Evolutionary conservation across 2,329 filamentous ascomycete species (phyloP).

Genomic region (Colletotrichum scovillei): DNA sequence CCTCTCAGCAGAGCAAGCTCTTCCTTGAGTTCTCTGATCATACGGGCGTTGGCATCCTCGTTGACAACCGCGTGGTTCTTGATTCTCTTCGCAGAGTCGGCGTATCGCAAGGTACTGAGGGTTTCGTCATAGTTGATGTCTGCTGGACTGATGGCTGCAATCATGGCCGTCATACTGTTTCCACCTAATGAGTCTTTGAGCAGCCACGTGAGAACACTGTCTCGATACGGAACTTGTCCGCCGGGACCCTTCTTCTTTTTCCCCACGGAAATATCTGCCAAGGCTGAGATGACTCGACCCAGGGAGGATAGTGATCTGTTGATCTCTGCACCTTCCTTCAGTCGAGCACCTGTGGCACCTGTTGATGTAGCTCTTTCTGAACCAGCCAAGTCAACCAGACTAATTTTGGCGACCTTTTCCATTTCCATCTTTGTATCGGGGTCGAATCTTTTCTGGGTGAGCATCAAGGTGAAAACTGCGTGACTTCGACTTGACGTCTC

Average conservation of each 20-base stretch:
- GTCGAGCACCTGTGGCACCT: constrained; percentile 90
- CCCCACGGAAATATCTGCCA: constrained; percentile 89
- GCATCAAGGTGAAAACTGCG: constrained; percentile 95
- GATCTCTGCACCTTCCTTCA: constrained; percentile 99
- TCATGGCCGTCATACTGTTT: constrained; percentile 99
- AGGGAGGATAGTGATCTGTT: constrained; percentile 96
- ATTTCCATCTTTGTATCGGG: constrained; percentile 95
- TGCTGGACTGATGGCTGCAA: constrained; percentile 96
- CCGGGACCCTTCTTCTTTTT: constrained; percentile 83
- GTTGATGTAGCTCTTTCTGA: constrained; percentile 98
- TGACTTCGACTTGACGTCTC: constrained; percentile 98
- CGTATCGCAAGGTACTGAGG: constrained; percentile 92
- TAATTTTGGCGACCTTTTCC: constrained; percentile 98
- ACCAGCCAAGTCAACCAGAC: constrained; percentile 95
- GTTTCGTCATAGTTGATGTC: constrained; percentile 99
- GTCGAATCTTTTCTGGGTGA: constrained; percentile 94
- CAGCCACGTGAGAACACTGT: constrained; percentile 96
- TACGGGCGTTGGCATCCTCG: constrained; percentile 97
- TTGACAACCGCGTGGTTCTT: constrained; percentile 99
- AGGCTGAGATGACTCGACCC: constrained; percentile 94
- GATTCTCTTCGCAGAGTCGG: constrained; percentile 97
- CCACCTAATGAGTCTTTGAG: constrained; percentile 96
- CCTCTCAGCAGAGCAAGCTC: constrained; percentile 87
- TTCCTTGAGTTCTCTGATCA: constrained; percentile 98
- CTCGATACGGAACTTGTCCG: constrained; percentile 91